Evolutionary conservation across 2,329 filamentous ascomycete species (phyloP).

Genomic region (Fusarium globosum): DNA sequence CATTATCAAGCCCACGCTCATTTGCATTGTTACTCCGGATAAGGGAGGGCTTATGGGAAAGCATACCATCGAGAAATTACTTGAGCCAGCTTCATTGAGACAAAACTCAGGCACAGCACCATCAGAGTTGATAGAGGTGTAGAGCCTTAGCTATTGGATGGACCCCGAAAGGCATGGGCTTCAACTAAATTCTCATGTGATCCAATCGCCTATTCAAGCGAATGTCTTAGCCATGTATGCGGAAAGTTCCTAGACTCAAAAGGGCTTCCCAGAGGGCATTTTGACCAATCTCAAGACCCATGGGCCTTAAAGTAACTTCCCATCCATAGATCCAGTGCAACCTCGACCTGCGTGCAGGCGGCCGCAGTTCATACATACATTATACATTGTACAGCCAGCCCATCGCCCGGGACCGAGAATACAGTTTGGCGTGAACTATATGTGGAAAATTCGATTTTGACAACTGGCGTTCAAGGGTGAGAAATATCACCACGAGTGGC

Average conservation of each 20-base stretch:
- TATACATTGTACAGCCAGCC: conserved; percentile 2
- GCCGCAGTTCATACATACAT: conserved; percentile 6
- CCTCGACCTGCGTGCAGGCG: conserved; percentile 29
- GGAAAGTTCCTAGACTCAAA: conserved; percentile 28
- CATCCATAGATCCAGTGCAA: conserved; percentile 33
- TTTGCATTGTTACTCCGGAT: conserved; percentile 18
- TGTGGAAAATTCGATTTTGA: conserved; percentile 4
- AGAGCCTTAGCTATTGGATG: conserved; percentile 19
- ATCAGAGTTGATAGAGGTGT: conserved; percentile 8
- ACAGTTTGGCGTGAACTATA: conserved; percentile 5
- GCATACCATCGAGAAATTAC: conserved; percentile 30
- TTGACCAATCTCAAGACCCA: conserved; percentile 10
- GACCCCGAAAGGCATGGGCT: conserved; percentile 25
- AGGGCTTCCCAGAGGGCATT: not conserved
- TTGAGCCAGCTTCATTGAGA: conserved; percentile 5
- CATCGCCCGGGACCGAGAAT: conserved; percentile 10
- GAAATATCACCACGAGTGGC: conserved; percentile 9
- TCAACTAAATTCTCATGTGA: conserved; percentile 24
- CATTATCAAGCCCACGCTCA: conserved; percentile 24
- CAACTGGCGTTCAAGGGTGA: not conserved
- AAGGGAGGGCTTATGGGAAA: conserved; percentile 31
- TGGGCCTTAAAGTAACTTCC: conserved; percentile 14
- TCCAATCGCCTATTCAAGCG: conserved; percentile 19
- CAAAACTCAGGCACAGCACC: conserved; percentile 20
- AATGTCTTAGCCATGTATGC: conserved; percentile 22